These are phyloP conservation scores for Clarireedia sp. DNA, from an alignment of 2,329 filamentous ascomycete species.

Conservation along the genomic window DNA sequence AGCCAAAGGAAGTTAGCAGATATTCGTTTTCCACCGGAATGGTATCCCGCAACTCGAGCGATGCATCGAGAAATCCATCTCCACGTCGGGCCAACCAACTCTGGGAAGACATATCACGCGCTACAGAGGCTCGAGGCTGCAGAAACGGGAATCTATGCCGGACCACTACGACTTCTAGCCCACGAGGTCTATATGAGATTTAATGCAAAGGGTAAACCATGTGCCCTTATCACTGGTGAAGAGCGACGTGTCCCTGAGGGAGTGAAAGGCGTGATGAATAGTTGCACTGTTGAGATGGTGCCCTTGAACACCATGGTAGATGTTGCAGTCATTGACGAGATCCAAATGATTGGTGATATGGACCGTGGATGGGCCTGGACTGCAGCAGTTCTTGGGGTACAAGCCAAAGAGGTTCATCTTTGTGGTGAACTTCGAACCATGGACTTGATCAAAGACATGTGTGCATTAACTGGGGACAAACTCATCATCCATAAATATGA, in stretches of 20 bases:
- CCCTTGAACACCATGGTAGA: conserved; percentile 47
- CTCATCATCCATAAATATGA: conserved; percentile 76
- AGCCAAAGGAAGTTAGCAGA: conserved; percentile 63
- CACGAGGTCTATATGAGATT: conserved; percentile 94
- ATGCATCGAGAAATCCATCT: conserved; percentile 80
- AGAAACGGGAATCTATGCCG: conserved; percentile 76
- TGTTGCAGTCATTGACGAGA: conserved; percentile 95
- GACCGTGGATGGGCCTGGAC: conserved; percentile 94
- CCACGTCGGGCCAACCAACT: conserved; percentile 95
- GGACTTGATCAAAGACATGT: conserved; percentile 68
- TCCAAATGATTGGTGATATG: conserved; percentile 84
- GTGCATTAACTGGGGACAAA: conserved; percentile 71
- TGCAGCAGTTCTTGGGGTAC: conserved; percentile 76
- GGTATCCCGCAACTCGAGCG: conserved; percentile 77
- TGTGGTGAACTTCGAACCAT: conserved; percentile 85
- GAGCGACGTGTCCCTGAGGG: conserved; percentile 65
- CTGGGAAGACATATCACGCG: conserved; percentile 94
- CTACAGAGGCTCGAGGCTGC: conserved; percentile 74
- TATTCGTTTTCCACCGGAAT: conserved; percentile 81
- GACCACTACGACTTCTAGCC: conserved; percentile 78
- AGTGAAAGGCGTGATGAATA: conserved; percentile 53
- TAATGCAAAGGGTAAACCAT: conserved; percentile 65
- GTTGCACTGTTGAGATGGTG: conserved; percentile 93
- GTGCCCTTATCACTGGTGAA: conserved; percentile 83
- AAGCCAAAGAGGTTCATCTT: conserved; percentile 82